These are phyloP conservation scores for Trichosporon asahii DNA, from an alignment of 1,284 basidiomycete genomes.

Conservation along the genomic window DNA sequence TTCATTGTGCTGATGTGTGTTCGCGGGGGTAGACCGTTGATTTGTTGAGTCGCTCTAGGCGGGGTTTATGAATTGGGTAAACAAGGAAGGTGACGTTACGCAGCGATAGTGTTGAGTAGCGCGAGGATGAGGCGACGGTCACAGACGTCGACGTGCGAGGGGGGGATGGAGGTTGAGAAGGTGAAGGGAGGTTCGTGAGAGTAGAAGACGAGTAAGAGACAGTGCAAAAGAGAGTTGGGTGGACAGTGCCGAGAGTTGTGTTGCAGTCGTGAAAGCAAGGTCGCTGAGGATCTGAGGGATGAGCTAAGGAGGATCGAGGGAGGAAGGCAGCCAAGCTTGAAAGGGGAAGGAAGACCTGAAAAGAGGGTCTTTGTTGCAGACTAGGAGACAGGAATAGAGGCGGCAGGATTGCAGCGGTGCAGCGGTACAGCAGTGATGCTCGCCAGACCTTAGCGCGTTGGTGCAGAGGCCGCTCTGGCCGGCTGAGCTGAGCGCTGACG, in stretches of 20 bases:
- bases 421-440: background rate
- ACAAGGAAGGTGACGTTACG: slow-evolving; percentile 16
- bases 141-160: slow-evolving; percentile 12
- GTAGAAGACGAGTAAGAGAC: slow-evolving; percentile 1
- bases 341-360: background rate
- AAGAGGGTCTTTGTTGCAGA: slow-evolving; percentile 7
- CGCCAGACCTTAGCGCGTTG: background rate
- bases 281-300: background rate
- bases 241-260: background rate
- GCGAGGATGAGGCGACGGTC: slow-evolving; percentile 12
- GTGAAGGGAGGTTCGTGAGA: background rate
- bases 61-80: background rate
- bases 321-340: background rate
- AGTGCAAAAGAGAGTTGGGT: slow-evolving; percentile 8
- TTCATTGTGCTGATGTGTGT: slow-evolving; percentile 19
- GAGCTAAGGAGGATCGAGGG: background rate
- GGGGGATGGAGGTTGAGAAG: background rate
- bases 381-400: background rate
- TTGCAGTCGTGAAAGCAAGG: background rate
- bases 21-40: background rate
- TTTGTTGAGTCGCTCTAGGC: background rate
- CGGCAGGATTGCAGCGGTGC: background rate
- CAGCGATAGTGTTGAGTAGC: slow-evolving; percentile 3
- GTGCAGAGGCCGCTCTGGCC: background rate
- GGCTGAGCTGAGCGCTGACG: background rate